phyloP scores from a whole-genome alignment of 306 rosid species.

The Cucurbita pepo region DNA sequence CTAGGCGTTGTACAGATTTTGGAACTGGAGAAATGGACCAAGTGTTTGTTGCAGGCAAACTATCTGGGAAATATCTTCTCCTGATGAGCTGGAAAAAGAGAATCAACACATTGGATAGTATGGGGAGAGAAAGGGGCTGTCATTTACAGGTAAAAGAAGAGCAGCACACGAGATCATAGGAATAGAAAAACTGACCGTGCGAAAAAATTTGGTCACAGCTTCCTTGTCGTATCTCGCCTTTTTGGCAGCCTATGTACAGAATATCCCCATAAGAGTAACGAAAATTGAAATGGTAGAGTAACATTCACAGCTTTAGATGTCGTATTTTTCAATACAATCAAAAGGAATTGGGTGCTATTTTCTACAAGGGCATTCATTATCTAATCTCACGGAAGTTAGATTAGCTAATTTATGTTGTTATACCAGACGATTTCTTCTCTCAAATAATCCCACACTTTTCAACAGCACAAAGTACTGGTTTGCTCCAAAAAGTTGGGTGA shows the following conservation, averaged over 20 bases:
- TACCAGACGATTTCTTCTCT: not conserved
- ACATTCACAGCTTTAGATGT: not conserved
- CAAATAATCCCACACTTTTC: not conserved
- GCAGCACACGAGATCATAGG: not conserved
- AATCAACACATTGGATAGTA: not conserved
- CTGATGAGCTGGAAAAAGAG: conserved; percentile 54
- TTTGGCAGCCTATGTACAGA: conserved; percentile 62
- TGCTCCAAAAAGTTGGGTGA: not conserved
- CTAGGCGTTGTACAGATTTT: conserved; percentile 48
- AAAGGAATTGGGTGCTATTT: not conserved
- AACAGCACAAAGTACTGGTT: not conserved
- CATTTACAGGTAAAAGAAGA: not conserved
- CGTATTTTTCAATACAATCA: not conserved
- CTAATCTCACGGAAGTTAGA: not conserved
- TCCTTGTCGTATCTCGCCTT: conserved; percentile 93
- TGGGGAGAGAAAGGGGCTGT: not conserved
- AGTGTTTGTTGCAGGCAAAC: conserved; percentile 34
- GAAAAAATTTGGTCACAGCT: conserved; percentile 77
- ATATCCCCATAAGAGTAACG: not conserved
- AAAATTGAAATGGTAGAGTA: not conserved
- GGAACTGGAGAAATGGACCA: conserved; percentile 62
- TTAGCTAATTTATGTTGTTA: not conserved
- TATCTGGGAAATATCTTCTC: conserved; percentile 87
- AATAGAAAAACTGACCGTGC: conserved; percentile 40
- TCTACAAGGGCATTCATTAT: not conserved